These are phyloP conservation scores for Nicotiana sylvestris DNA, from an alignment of 257 asterid genomes.

Conservation along the genomic window DNA sequence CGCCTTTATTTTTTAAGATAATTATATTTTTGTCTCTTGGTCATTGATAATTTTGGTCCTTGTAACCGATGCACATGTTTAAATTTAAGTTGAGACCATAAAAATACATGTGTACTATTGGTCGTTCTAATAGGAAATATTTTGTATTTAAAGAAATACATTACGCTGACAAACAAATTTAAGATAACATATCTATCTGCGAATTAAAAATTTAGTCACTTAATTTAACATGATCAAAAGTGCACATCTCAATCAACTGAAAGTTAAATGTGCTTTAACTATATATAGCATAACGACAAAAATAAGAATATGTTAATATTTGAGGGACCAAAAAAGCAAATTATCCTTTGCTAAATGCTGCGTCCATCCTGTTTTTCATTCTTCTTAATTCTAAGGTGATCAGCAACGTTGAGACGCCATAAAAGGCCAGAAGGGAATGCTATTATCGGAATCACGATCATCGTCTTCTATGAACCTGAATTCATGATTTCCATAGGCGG, in stretches of 20 bases:
- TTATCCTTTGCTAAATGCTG: slow-evolving; percentile 32
- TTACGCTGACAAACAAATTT: too few relatives aligned
- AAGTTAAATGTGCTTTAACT: neutral
- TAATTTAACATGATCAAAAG: neutral
- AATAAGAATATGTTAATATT: neutral
- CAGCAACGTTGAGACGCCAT: slow-evolving; percentile 39
- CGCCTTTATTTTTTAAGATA: neutral
- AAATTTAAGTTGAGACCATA: too few relatives aligned
- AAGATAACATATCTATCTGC: too few relatives aligned
- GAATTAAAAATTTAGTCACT: too few relatives aligned
- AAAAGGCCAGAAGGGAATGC: slow-evolving; percentile 70
- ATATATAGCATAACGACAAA: neutral
- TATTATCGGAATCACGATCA: slow-evolving; percentile 41
- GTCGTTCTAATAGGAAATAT: neutral
- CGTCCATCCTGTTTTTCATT: neutral
- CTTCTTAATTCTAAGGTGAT: slow-evolving; percentile 25
- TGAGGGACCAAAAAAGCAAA: neutral
- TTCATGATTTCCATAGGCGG: slow-evolving; percentile 41
- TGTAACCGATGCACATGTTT: too few relatives aligned
- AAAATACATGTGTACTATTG: neutral
- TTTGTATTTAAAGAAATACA: neutral
- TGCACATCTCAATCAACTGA: neutral
- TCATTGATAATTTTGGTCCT: neutral
- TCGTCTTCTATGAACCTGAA: slow-evolving; percentile 60
- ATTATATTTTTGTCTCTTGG: neutral